Evolutionary conservation across 345 rosid species (phyloP).

Genomic region (Geranium rotundifolium): DNA sequence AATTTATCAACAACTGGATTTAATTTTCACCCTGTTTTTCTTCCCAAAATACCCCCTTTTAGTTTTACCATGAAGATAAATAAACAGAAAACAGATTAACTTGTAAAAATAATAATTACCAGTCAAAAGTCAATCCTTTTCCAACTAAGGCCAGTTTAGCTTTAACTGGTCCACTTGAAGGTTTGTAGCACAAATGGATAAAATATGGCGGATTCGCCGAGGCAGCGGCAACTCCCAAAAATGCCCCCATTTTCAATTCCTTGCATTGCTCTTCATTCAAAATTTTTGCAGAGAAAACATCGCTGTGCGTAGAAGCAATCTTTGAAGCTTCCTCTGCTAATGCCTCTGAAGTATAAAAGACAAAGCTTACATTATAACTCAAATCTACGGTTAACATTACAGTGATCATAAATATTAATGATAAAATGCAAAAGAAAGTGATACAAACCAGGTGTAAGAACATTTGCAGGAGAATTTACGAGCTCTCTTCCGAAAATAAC

Average conservation of each 20-base stretch:
- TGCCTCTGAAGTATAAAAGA: slow-evolving; percentile 36
- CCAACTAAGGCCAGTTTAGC: slow-evolving; percentile 79
- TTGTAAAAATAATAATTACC: slow-evolving; percentile 24
- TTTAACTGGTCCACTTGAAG: slow-evolving; percentile 52
- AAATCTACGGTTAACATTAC: background rate
- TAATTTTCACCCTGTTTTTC: no score
- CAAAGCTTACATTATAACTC: background rate
- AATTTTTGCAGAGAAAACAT: slow-evolving; percentile 73
- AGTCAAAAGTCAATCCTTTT: slow-evolving; percentile 93
- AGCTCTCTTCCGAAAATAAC: slow-evolving; percentile 77
- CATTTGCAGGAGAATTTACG: slow-evolving; percentile 88
- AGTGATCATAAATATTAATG: background rate
- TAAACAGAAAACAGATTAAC: background rate
- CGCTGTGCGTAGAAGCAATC: slow-evolving; percentile 54
- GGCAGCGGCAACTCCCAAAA: slow-evolving; percentile 87
- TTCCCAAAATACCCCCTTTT: background rate
- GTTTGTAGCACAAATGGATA: slow-evolving; percentile 81
- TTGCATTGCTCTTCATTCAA: slow-evolving; percentile 60
- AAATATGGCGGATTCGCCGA: slow-evolving; percentile 79
- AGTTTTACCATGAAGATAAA: background rate
- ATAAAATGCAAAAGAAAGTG: no score
- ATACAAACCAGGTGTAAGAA: slow-evolving; percentile 72
- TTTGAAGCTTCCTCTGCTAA: slow-evolving; percentile 78
- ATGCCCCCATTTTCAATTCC: slow-evolving; percentile 93
- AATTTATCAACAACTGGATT: no score